Base-by-base conservation (phyloP, 305 asterid species). In the Fraxinus greggii region DNA sequence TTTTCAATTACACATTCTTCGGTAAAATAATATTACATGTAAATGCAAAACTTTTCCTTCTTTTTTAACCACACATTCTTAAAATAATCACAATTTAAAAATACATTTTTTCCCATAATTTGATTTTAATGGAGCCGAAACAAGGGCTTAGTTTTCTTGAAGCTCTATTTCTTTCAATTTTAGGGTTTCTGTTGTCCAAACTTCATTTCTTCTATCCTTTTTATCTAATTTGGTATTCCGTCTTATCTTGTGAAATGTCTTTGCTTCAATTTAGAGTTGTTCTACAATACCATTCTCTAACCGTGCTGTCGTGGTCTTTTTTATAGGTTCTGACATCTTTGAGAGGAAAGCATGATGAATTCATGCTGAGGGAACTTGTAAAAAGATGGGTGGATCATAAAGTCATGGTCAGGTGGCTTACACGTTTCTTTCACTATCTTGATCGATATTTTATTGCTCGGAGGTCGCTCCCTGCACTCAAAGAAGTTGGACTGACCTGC, bases 401-500 rank as follows among this genome's bases (percentile, higher is more conserved):
- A 81, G 17, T 85, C 35, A 87, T 91, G 95, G 86, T 87, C 81
- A 84, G 79, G 79, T 90, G 93, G 95, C 89, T 91, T 51, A 81
- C 89, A 17, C 89, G 86, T 35, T 87, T 90, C 86, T 88, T 90
- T 59, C 13, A 75, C 75, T 90, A 88, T 84, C 88, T 91, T 77
- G 90, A 91, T 83, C 83, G 89, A 65, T 86, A 77, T 83, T 88
- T 59, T 75, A 31, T 88, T 5, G 4, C 80, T 23, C 81, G 89
- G 79, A 84, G 81, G 26, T 69, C 81, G 17, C 75, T 86, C 15
- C 85, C 87, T 63, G 21, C 86, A 24, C 81, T 91, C 24, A 83
- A 26, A 40, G 89, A 86, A 79, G 88, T 79, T 85, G 89, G 89
- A 28, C 65, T 86, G 65, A 7, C 82, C 45, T 84, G 89, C 87